A percentile compares a stretch with the other conserved stretches of the same genome.
Evolutionary conservation across 1,139 yeast genomes (phyloP).

Genomic region (Sporopachydermia cereana): DNA sequence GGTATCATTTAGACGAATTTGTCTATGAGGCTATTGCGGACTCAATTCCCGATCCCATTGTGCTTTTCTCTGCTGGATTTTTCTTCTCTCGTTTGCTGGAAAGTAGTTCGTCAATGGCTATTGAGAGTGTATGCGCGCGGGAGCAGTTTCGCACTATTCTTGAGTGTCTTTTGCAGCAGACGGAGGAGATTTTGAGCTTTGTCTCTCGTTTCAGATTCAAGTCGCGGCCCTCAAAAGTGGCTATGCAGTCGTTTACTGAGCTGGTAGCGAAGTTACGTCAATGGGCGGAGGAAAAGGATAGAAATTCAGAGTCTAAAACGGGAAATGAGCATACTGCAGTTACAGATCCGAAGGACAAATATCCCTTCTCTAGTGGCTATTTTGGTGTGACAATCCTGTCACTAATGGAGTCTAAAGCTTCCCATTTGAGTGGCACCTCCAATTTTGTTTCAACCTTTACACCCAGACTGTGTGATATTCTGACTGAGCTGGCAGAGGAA

Average conservation of each 20-base stretch:
- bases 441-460: too few species aligned
- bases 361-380: neutral
- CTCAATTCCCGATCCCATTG: conserved; percentile 8
- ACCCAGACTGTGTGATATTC: neutral
- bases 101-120: conserved; percentile 11
- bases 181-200: conserved; percentile 6
- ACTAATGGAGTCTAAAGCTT: too few species aligned
- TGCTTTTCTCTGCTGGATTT: conserved; percentile 12
- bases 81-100: conserved; percentile 11
- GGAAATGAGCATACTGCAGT: too few species aligned
- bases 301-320: neutral
- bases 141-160: conserved; percentile 10
- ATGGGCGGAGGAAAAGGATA: neutral
- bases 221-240: conserved; percentile 6
- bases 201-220: conserved; percentile 10
- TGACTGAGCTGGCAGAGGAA: neutral
- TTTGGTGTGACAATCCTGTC: neutral
- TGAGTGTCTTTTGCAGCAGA: conserved; percentile 6
- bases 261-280: neutral
- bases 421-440: too few species aligned
- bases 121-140: conserved; percentile 7
- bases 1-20: conserved; percentile 14
- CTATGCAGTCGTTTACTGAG: neutral
- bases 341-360: neutral
- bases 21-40: conserved; percentile 12